Base-by-base conservation (phyloP, 306 rosid genomes). In the Quercus robur region DNA sequence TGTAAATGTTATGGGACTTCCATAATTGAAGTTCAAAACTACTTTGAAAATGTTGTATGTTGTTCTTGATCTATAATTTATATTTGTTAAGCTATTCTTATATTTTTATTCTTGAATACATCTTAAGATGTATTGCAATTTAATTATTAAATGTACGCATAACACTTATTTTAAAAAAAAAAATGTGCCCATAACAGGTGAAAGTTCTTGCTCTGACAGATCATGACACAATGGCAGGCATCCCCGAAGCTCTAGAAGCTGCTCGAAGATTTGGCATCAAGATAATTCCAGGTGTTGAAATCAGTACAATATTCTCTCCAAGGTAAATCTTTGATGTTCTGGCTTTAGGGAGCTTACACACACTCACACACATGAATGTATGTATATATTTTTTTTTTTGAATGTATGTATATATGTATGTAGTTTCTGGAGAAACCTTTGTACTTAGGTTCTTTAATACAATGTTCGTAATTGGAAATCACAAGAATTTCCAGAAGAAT, bases 131-230 rank as follows among this genome's bases (percentile, higher is more conserved):
- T 51, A 75, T 68, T 75, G 30, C 73, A 7, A 9, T 56, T 86
- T 85, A 84, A 78, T 90, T 88, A 84, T 75, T 81, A 84, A 80
- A 87, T 84, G 81, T 88, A 83, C 84, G 91, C 71, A 81, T 87
- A 88, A 90, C 99, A 94, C 12, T 41, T 41, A 41, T 38, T 38
- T 38, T 2, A 2, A 4, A 38, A 6, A 0, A 35, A 38, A 38
- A 82, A 80, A 87, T 84, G 81, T 88, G 84, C 88, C 91, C 73
- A 83, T 87, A 87, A 90, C 99, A 94, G 99, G 99, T 95, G 90
- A 95, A 90, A 89, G 99, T 91, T 93, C 99, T 95, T 91, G 99
- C 99, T 88, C 97, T 95, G 87, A 95, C 99, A 91, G 99, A 95
- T 93, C 99, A 95, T 84, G 99, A 95, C 88, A 93, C 99, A 54